phyloP scores from a whole-genome alignment of 176 grass and related monocot genomes.

The Eleusine indica region DNA sequence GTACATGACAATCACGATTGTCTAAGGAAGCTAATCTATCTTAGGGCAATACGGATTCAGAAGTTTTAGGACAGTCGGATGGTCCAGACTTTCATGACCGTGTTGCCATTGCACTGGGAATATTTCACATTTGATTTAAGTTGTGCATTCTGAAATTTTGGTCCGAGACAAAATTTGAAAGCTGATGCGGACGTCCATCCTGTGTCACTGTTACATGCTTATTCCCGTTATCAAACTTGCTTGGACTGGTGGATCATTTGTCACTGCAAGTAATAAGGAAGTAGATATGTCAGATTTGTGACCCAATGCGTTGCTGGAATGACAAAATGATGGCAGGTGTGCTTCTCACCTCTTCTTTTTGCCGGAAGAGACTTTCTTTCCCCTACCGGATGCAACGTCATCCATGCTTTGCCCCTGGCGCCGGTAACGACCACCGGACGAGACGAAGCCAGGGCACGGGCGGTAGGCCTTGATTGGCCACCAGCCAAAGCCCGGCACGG shows the following conservation, averaged over 20 bases:
- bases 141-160: too few species aligned
- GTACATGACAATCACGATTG: not conserved
- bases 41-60: not conserved
- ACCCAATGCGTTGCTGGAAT: too few species aligned
- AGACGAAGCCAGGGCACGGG: slow-evolving; percentile 79
- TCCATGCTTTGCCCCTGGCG: slow-evolving; percentile 93
- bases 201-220: too few species aligned
- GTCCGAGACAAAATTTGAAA: too few species aligned
- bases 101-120: too few species aligned
- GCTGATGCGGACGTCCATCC: too few species aligned
- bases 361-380: slow-evolving; percentile 8
- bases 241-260: not conserved
- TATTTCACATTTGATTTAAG: too few species aligned
- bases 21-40: not conserved
- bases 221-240: not conserved
- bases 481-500: slow-evolving; percentile 87
- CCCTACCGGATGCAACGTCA: slow-evolving; percentile 72
- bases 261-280: too few species aligned
- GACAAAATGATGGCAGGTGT: too few species aligned
- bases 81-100: too few species aligned
- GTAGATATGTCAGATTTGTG: too few species aligned
- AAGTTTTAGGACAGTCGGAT: too few species aligned
- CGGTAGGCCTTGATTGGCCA: slow-evolving; percentile 95
- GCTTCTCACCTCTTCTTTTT: slow-evolving; percentile 40
- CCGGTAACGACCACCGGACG: slow-evolving; percentile 80